Conservation (phyloP, 257 asterid species). For the Capsicum baccatum region DNA sequence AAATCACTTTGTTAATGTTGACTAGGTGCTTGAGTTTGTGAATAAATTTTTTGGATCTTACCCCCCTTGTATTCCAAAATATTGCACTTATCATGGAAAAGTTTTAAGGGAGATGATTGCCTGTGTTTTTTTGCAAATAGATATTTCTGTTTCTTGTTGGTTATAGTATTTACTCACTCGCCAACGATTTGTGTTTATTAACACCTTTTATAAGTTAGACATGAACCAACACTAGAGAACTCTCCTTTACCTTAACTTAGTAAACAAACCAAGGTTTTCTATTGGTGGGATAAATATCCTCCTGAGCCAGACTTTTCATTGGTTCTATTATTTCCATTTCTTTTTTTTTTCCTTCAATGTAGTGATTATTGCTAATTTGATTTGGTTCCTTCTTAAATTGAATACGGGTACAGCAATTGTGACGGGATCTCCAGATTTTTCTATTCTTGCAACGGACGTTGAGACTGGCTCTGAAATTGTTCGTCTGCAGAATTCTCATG, state of each 20-base stretch:
- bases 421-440: constrained; percentile 93
- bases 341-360: neutral
- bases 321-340: neutral
- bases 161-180: too few species aligned
- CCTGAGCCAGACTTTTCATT: neutral
- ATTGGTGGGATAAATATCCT: neutral
- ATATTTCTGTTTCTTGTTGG: neutral
- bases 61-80: too few species aligned
- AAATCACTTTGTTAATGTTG: too few species aligned
- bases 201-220: neutral
- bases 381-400: constrained; percentile 25
- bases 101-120: too few species aligned
- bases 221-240: neutral
- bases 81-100: too few species aligned
- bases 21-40: too few species aligned
- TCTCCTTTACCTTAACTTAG: neutral
- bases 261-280: neutral
- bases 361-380: neutral
- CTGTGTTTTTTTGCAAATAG: too few species aligned
- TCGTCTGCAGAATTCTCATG: constrained; percentile 77
- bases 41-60: too few species aligned
- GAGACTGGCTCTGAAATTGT: constrained; percentile 80
- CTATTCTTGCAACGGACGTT: constrained; percentile 86
- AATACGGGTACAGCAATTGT: constrained; percentile 57
- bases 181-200: neutral